Evolutionary conservation across 148 eudicot species (phyloP), one percentile per base, ranked within the genome.

Genomic region (Linanthus parryae): DNA sequence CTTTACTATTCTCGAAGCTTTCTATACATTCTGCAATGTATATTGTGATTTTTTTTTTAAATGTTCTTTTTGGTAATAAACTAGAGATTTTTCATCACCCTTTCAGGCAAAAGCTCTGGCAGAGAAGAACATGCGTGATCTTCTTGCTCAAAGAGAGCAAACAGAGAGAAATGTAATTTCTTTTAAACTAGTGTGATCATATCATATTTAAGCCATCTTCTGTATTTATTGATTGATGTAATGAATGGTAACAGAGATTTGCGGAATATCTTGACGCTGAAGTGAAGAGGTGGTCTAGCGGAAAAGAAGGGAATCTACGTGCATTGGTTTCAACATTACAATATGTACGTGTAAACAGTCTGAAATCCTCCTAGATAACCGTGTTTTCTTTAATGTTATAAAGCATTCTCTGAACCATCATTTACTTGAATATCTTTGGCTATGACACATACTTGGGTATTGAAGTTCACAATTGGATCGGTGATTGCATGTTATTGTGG

Each of bases 281-380:
- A 58, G 85, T 94, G 49, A 94, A 73, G 79, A 79, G 99, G 74
- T 94, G 99, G 99, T 82, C 96, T 34, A 80, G 67, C 70, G 95
- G 99, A 50, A 94, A 94, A 77, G 80, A 88, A 75, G 95, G 99
- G 47, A 94, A 94, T 63, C 68, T 94, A 36, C 91, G 99, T 23
- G 99, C 99, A 62, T 77, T 94, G 74, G 75, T 94, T 50, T 88
- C 99, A 31, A 94, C 99, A 14, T 63, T 94, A 61, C 99, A 94
- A 94, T 88, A 94, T 66, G 99, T 94, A 82, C 39, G 85, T 52
- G 45, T 35, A 41, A 35, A 43, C 25, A 30, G 15, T 23, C 16
- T 48, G 52, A 28, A 24, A 50, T 30, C 42, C n/a, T 29, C 16
- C 22, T 17, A 20, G 25, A 3, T 15, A 20, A 36, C 28, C 22